Conservation (phyloP, 345 rosid species). For the Barbarea vulgaris region DNA sequence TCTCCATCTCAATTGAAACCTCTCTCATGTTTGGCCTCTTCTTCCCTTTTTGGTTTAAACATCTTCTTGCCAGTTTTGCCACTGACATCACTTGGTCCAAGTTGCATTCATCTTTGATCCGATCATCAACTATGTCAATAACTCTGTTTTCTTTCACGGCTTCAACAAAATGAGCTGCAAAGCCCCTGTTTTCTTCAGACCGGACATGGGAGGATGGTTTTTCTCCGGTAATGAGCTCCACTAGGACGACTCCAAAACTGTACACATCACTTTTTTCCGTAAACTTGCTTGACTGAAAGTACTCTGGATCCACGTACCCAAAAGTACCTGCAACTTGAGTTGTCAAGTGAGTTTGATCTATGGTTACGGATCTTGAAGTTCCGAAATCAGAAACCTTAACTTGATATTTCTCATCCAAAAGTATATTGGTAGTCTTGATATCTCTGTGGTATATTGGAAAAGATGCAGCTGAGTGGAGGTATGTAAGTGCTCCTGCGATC, state of each 20-base stretch:
- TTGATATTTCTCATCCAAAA: slow-evolving; percentile 28
- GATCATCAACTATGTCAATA: slow-evolving; percentile 30
- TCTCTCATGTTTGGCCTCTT: slow-evolving; percentile 54
- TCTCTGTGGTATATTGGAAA: slow-evolving; percentile 39
- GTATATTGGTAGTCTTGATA: slow-evolving; percentile 38
- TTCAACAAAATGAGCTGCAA: slow-evolving; percentile 31
- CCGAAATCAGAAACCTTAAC: slow-evolving; percentile 42
- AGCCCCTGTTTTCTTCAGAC: slow-evolving; percentile 25
- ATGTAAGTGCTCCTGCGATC: slow-evolving; percentile 24
- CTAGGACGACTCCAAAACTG: slow-evolving; percentile 81
- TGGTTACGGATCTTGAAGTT: slow-evolving; percentile 37
- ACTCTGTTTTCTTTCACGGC: slow-evolving; percentile 29
- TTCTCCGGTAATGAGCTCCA: slow-evolving; percentile 59
- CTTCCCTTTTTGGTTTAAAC: slow-evolving; percentile 44
- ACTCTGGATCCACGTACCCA: slow-evolving; percentile 56
- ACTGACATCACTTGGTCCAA: slow-evolving; percentile 41
- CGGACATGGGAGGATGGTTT: slow-evolving; percentile 14
- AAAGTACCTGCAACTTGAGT: slow-evolving; percentile 48
- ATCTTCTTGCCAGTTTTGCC: slow-evolving; percentile 44
- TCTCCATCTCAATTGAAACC: slow-evolving; percentile 42
- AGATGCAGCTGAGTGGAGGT: slow-evolving; percentile 40
- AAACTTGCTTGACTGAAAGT: slow-evolving; percentile 42
- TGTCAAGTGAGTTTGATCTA: slow-evolving; percentile 38
- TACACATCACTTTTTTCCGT: slow-evolving; percentile 63
- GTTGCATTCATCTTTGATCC: slow-evolving; percentile 29